phyloP scores from a whole-genome alignment of 768 basidiomycete genomes.

The Wakefieldia striispora region DNA sequence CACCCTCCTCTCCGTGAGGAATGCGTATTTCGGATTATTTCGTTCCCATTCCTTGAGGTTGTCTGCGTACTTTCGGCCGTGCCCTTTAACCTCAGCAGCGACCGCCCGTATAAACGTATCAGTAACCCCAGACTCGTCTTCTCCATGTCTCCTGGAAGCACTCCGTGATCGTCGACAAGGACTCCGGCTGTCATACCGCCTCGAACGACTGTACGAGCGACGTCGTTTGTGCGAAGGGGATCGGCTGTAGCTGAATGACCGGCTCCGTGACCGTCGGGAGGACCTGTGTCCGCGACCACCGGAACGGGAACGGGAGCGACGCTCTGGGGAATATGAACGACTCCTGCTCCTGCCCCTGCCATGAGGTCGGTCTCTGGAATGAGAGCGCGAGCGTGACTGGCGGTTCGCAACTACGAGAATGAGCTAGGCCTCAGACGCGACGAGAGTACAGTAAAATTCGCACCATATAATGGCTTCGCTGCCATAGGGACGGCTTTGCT shows the following conservation, averaged over 20 bases:
- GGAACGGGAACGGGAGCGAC: conserved; percentile 33
- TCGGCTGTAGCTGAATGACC: conserved; percentile 33
- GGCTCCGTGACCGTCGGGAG: conserved; percentile 26
- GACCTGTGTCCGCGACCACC: conserved; percentile 26
- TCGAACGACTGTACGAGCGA: conserved; percentile 51
- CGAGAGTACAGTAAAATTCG: conserved; percentile 11
- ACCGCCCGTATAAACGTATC: conserved; percentile 87
- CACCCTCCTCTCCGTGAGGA: conserved; percentile 62
- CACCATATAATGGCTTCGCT: conserved; percentile 77
- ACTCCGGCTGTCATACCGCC: conserved; percentile 44
- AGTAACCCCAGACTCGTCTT: conserved; percentile 59
- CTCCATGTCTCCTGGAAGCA: conserved; percentile 39
- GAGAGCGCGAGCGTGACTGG: conserved; percentile 34
- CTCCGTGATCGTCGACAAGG: conserved; percentile 42
- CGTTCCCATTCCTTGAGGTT: conserved; percentile 73
- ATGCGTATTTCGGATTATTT: conserved; percentile 79
- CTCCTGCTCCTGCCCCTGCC: conserved; percentile 25
- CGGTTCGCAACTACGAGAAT: conserved; percentile 19
- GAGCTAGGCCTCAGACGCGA: background rate
- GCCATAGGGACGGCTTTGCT: conserved; percentile 94
- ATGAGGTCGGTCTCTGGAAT: conserved; percentile 31
- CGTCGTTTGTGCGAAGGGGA: conserved; percentile 38
- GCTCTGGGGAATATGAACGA: conserved; percentile 23
- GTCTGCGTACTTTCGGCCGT: conserved; percentile 75
- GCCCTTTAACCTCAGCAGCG: conserved; percentile 79